Percentiles rank a stretch among this genome's conserved stretches.
These are phyloP conservation scores for Sisymbrium altissimum DNA, from an alignment of 345 rosid genomes.

Conservation along the genomic window DNA sequence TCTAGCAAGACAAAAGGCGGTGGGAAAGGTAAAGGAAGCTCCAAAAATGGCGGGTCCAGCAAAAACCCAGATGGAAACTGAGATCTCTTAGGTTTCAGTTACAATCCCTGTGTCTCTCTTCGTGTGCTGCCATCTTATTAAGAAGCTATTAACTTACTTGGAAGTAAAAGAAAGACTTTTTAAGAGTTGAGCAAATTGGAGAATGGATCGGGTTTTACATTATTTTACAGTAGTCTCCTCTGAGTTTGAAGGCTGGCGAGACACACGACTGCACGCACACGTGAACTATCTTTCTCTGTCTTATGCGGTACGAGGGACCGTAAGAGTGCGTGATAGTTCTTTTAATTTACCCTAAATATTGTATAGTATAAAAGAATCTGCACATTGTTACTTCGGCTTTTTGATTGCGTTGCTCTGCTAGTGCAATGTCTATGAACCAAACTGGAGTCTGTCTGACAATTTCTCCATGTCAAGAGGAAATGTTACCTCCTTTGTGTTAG, in stretches of 20 bases:
- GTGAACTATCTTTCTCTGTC: background rate
- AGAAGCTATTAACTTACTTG: background rate
- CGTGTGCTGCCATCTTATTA: background rate
- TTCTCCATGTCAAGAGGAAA: background rate
- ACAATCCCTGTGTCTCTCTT: background rate
- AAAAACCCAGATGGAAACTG: constrained; percentile 21
- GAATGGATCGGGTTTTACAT: background rate
- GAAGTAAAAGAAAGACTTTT: background rate
- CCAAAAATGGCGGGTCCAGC: constrained; percentile 30
- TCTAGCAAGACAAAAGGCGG: constrained; percentile 20
- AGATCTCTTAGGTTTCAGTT: constrained; percentile 18
- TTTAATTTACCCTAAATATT: background rate
- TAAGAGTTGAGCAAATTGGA: constrained; percentile 2
- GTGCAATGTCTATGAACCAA: background rate
- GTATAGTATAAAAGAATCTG: constrained; percentile 15
- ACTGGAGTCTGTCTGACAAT: background rate
- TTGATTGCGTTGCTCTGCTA: constrained; percentile 9
- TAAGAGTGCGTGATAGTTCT: background rate
- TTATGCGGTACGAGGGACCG: background rate
- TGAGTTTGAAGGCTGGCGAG: constrained; percentile 7
- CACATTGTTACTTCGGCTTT: constrained; percentile 16
- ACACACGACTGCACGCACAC: background rate
- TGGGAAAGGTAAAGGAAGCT: constrained; percentile 31
- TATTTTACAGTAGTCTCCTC: background rate
- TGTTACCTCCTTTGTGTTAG: background rate